phyloP scores from a whole-genome alignment of 495 filamentous ascomycete species.

The Clavariopsis aquatica region DNA sequence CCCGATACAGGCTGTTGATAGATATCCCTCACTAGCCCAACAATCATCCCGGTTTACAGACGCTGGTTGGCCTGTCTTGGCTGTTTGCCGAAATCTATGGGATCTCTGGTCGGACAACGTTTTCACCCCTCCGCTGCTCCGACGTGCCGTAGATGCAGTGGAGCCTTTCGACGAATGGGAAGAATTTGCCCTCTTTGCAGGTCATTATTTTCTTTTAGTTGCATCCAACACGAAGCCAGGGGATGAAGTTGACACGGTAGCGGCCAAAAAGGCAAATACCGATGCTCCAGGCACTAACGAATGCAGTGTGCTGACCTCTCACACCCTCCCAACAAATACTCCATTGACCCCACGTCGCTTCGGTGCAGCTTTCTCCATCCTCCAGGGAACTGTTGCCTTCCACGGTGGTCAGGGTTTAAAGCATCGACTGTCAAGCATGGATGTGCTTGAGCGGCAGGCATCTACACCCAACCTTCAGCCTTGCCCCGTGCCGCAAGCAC shows the following conservation, averaged over 20 bases:
- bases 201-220: conserved; percentile 81
- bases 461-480: conserved; percentile 1
- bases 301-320: conserved; percentile 7
- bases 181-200: conserved; percentile 82
- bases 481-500: conserved; percentile 12
- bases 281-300: not conserved
- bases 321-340: not conserved
- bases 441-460: conserved; percentile 47
- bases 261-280: not conserved
- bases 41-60: conserved; percentile 67
- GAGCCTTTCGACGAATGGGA: conserved; percentile 97
- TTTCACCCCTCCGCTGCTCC: conserved; percentile 59
- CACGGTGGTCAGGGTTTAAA: conserved; percentile 53
- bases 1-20: conserved; percentile 67
- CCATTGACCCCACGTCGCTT: conserved; percentile 43
- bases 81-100: conserved; percentile 77
- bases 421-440: conserved; percentile 60
- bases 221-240: conserved; percentile 47
- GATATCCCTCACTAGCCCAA: conserved; percentile 64
- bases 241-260: not conserved
- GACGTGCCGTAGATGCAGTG: conserved; percentile 59
- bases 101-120: conserved; percentile 71
- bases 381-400: conserved; percentile 47
- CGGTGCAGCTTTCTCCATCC: conserved; percentile 50
- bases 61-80: conserved; percentile 64